phyloP scores from a whole-genome alignment of 2,329 filamentous ascomycete species.

The Aspergillus fijiensis region DNA sequence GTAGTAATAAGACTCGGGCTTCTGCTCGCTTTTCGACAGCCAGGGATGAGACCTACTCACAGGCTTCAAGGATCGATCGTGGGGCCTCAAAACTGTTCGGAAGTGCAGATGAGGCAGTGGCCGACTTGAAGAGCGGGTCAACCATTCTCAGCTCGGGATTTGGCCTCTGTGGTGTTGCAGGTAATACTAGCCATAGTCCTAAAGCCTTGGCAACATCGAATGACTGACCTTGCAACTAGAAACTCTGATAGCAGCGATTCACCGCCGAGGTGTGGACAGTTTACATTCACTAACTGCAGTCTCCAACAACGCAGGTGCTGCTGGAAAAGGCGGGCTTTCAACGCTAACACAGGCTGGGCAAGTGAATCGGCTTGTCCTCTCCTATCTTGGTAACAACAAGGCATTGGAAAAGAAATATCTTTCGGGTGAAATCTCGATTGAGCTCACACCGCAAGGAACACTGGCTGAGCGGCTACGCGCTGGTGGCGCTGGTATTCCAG shows the following conservation, averaged over 20 bases:
- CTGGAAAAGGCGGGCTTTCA: conserved; percentile 67
- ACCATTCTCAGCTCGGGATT: conserved; percentile 76
- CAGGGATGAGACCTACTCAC: conserved; percentile 15
- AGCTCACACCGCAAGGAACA: conserved; percentile 71
- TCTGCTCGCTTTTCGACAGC: conserved; percentile 24
- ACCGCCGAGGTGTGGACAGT: conserved; percentile 57
- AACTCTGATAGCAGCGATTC: conserved; percentile 69
- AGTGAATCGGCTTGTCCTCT: conserved; percentile 69
- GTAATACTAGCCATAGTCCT: conserved; percentile 39
- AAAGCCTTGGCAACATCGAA: not conserved
- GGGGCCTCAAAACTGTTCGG: conserved; percentile 39
- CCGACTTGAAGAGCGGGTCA: conserved; percentile 68
- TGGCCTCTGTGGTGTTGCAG: conserved; percentile 75
- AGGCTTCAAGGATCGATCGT: conserved; percentile 31
- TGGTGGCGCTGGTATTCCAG: conserved; percentile 73
- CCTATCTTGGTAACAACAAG: conserved; percentile 77
- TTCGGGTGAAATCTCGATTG: conserved; percentile 70
- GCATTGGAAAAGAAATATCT: conserved; percentile 72
- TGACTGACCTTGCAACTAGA: conserved; percentile 44
- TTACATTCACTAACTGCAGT: conserved; percentile 66
- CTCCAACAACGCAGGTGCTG: conserved; percentile 76
- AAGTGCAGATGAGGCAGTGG: conserved; percentile 65
- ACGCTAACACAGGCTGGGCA: conserved; percentile 68
- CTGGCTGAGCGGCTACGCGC: conserved; percentile 58
- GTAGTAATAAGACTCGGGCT: not conserved